Conservation (phyloP, 257 asterid genomes). For the Gardenia jasminoides region DNA sequence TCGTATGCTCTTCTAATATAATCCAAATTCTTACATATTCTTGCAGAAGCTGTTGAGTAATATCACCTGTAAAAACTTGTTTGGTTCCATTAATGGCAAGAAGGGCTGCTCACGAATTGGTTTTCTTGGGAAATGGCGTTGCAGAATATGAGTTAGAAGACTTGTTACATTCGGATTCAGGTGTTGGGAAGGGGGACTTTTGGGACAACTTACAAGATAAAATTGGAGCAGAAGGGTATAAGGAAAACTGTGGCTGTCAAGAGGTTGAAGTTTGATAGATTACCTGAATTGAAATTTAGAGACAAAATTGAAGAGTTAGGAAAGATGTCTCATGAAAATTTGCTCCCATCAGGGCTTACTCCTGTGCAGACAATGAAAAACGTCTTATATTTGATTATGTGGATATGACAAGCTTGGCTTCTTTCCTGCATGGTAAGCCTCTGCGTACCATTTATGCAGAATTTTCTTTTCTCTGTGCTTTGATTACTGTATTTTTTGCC, state of each 20-base stretch:
- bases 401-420: constrained; percentile 31
- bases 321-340: constrained; percentile 23
- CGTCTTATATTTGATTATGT: constrained; percentile 29
- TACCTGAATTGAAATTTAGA: constrained; percentile 19
- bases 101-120: constrained; percentile 6
- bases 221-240: constrained; percentile 4
- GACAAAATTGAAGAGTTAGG: constrained; percentile 23
- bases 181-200: constrained; percentile 21
- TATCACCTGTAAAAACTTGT: background rate
- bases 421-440: constrained; percentile 31
- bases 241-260: constrained; percentile 21
- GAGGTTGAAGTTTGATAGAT: constrained; percentile 16
- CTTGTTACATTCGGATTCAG: constrained; percentile 15
- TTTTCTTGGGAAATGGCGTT: constrained; percentile 18
- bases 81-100: constrained; percentile 2
- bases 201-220: constrained; percentile 23
- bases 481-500: background rate
- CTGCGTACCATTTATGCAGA: background rate
- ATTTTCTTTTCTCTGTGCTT: background rate
- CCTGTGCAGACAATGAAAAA: constrained; percentile 16
- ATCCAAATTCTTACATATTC: background rate
- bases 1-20: background rate
- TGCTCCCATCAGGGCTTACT: constrained; percentile 24
- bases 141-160: constrained; percentile 22
- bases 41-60: background rate